Percentiles rank a stretch among this genome's conserved stretches.
Conservation (phyloP, 1,284 basidiomycete genomes). For the Tranzscheliella williamsii region DNA sequence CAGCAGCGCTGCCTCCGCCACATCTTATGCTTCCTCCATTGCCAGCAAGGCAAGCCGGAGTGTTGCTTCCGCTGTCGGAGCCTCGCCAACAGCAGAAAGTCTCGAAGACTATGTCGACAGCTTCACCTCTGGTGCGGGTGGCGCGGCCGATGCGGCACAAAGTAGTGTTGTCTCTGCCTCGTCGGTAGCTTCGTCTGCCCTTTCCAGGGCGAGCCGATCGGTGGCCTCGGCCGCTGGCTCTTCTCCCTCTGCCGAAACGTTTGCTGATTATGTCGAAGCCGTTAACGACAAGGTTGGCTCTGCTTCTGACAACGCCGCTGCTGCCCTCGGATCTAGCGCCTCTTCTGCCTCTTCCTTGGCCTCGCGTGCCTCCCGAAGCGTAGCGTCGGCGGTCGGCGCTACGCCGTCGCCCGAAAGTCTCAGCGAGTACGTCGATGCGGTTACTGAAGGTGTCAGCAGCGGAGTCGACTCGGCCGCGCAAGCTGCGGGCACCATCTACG, state of each 20-base stretch:
- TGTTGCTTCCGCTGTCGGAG: conserved; percentile 27
- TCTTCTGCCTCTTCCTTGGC: conserved; percentile 4
- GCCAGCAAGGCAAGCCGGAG: conserved; percentile 9
- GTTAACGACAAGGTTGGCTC: conserved; percentile 1
- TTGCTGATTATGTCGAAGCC: conserved; percentile 16
- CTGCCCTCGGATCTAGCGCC: conserved; percentile 1
- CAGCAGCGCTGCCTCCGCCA: conserved; percentile 7
- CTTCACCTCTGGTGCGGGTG: conserved; percentile 3
- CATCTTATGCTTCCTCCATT: conserved; percentile 8
- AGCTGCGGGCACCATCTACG: neutral
- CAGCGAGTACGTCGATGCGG: conserved; percentile 4
- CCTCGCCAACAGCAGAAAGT: conserved; percentile 3
- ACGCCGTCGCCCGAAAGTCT: conserved; percentile 18
- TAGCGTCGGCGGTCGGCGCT: conserved; percentile 5
- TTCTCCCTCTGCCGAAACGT: conserved; percentile 18
- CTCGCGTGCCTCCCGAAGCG: neutral
- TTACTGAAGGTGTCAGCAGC: neutral
- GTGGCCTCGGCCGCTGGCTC: conserved; percentile 21
- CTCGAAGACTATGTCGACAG: neutral
- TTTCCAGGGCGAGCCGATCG: neutral
- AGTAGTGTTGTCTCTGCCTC: neutral
- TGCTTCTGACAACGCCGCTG: neutral
- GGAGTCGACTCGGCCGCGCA: neutral
- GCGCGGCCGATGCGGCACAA: neutral
- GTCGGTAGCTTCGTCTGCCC: neutral